Evolutionary conservation across 2,329 filamentous ascomycete species (phyloP).

Genomic region (Nemania sp.): DNA sequence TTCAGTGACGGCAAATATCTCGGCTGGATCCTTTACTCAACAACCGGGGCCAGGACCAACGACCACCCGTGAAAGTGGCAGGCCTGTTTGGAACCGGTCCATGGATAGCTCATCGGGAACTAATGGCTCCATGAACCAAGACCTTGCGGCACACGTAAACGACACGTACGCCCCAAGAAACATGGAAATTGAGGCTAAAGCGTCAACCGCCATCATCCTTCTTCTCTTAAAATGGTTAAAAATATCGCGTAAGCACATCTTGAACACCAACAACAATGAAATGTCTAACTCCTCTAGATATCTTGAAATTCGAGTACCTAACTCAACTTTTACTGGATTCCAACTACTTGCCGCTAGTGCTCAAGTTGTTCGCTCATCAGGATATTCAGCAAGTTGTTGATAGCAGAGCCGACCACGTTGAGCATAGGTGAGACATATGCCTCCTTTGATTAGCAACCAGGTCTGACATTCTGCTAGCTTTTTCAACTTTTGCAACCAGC

Average conservation of each 20-base stretch:
- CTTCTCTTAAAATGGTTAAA: conserved; percentile 97
- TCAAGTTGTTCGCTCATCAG: conserved; percentile 93
- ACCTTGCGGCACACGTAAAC: conserved; percentile 62
- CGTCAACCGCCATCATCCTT: conserved; percentile 85
- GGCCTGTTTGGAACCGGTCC: conserved; percentile 40
- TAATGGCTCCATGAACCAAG: conserved; percentile 42
- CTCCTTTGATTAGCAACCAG: not conserved
- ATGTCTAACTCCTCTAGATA: conserved; percentile 58
- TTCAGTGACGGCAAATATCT: conserved; percentile 83
- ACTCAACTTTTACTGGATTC: conserved; percentile 92
- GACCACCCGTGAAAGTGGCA: conserved; percentile 49
- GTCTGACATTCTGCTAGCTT: conserved; percentile 61
- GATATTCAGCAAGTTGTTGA: conserved; percentile 91
- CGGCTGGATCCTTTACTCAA: conserved; percentile 57
- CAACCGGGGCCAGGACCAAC: conserved; percentile 47
- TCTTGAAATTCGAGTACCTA: conserved; percentile 94
- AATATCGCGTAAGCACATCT: conserved; percentile 73
- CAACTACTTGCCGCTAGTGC: conserved; percentile 88
- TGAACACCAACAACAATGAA: not conserved
- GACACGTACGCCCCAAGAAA: conserved; percentile 77
- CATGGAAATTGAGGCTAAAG: conserved; percentile 88
- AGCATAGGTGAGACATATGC: conserved; percentile 68
- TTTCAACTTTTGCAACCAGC: conserved; percentile 81
- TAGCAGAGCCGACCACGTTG: conserved; percentile 79
- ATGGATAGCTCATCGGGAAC: conserved; percentile 39